A percentile compares a stretch with the other conserved stretches of the same genome.
These are phyloP conservation scores for Talaromyces sp. DNA, from an alignment of 2,329 filamentous ascomycete genomes.

Conservation along the genomic window DNA sequence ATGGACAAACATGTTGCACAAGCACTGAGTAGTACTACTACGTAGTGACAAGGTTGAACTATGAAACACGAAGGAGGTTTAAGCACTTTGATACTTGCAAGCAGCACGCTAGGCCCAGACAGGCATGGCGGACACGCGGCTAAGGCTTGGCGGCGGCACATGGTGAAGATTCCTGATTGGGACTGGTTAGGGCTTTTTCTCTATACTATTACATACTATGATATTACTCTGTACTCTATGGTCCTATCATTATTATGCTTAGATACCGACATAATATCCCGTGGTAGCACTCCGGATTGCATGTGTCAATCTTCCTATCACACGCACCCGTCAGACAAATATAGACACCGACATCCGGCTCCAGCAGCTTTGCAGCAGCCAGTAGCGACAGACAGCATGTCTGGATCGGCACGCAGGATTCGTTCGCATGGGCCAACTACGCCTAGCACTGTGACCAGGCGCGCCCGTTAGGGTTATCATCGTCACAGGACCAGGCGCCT, in stretches of 20 bases:
- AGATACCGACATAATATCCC: too few relatives aligned
- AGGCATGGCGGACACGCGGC: neutral
- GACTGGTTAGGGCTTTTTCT: neutral
- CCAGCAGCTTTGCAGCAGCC: neutral
- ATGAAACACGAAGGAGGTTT: too few relatives aligned
- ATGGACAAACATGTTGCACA: neutral
- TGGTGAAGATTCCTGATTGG: neutral
- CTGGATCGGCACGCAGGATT: neutral
- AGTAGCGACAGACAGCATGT: neutral
- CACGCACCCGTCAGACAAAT: neutral
- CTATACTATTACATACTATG: too few relatives aligned
- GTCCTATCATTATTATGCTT: too few relatives aligned
- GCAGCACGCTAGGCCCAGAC: neutral
- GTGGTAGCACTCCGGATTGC: too few relatives aligned
- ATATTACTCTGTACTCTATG: too few relatives aligned
- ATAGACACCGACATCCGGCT: neutral
- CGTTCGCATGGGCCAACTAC: neutral
- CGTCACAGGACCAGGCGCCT: neutral
- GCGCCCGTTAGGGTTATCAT: neutral
- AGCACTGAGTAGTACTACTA: too few relatives aligned
- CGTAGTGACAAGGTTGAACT: too few relatives aligned
- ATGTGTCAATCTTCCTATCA: neutral
- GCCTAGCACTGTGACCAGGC: neutral
- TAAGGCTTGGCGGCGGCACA: neutral
- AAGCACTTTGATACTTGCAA: neutral